Evolutionary conservation across 2,329 filamentous ascomycete genomes (phyloP), one percentile per base, ranked within the genome.

Genomic region (Diplodia mutila): DNA sequence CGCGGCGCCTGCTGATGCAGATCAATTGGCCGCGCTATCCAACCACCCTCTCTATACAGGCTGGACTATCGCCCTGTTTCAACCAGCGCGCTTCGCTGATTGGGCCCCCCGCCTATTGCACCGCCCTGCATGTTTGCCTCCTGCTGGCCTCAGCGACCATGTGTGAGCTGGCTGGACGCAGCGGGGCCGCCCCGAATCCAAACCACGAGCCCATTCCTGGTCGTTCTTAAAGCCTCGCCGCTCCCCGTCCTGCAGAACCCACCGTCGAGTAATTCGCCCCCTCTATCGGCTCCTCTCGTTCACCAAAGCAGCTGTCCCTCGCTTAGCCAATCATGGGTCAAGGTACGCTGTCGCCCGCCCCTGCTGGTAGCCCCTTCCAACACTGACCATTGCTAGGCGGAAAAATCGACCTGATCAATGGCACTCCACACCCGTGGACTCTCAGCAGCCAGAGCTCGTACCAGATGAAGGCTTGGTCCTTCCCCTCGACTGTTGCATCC

Each of bases 401-500:
- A 66, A 75, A 71, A 34, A 71, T 81, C 53, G 77, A 78, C 14
- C 66, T 81, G 27, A 71, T 81, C 57, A 81, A 81, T 71, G 79
- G 78, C 23, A 79, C 77, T n/a, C 77, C 79, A 2, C 77, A 78
- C 49, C 74, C 77, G 59, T 81, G 76, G 77, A 73, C 68, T 14
- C 65, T 77, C 59, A 73, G 66, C 37, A 68, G 71, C 27, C 72
- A 75, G 42, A 71, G 73, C 39, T 75, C 75, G 2, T 79, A 80
- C 68, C 77, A 80, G 65, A 80, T 81, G 78, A 74, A 75, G 51
- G 71, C 72, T 1, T 80, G 78, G 77, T 74, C 69, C 46, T 80
- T 77, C 75, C 75, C 66, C 7, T 27, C 76, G 2, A 75, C 74
- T 1, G 68, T 78, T 21, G 71, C 57, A 29, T 72, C 77, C 63